Conservation (phyloP, 306 rosid genomes). For the Ceratonia siliqua region DNA sequence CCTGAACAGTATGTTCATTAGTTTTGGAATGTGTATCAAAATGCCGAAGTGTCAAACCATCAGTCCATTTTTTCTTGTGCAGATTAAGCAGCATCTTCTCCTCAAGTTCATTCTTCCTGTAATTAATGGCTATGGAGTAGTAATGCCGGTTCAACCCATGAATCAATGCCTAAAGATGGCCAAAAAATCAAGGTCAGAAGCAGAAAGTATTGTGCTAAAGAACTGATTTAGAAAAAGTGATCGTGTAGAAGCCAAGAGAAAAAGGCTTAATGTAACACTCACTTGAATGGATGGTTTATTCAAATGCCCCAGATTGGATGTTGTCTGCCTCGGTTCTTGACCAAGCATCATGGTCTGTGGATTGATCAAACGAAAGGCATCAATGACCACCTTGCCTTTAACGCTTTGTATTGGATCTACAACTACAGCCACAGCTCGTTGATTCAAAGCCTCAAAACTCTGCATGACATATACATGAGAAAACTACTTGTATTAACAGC, state of each 20-base stretch:
- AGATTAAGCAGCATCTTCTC: constrained; percentile 94
- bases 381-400: constrained; percentile 93
- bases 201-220: background rate
- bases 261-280: constrained; percentile 18
- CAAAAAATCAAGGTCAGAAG: constrained; percentile 32
- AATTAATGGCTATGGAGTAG: constrained; percentile 88
- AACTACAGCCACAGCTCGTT: constrained; percentile 94
- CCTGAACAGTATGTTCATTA: constrained; percentile 91
- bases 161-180: constrained; percentile 68
- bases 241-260: background rate
- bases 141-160: constrained; percentile 93
- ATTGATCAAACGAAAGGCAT: constrained; percentile 90
- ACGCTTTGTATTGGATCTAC: constrained; percentile 97
- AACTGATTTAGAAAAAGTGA: constrained; percentile 17
- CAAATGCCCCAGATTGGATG: constrained; percentile 94
- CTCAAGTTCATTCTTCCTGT: constrained; percentile 92
- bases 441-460: constrained; percentile 97
- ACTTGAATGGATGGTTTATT: constrained; percentile 96
- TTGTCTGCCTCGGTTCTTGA: constrained; percentile 95
- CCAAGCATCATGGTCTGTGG: constrained; percentile 99
- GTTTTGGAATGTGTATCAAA: constrained; percentile 88
- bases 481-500: constrained; percentile 8
- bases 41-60: constrained; percentile 76
- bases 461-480: constrained; percentile 31
- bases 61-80: constrained; percentile 97